Percentiles rank a stretch among this genome's conserved stretches.
These are phyloP conservation scores for Candida ascalaphidarum DNA, from an alignment of 805 yeast species.

Conservation along the genomic window DNA sequence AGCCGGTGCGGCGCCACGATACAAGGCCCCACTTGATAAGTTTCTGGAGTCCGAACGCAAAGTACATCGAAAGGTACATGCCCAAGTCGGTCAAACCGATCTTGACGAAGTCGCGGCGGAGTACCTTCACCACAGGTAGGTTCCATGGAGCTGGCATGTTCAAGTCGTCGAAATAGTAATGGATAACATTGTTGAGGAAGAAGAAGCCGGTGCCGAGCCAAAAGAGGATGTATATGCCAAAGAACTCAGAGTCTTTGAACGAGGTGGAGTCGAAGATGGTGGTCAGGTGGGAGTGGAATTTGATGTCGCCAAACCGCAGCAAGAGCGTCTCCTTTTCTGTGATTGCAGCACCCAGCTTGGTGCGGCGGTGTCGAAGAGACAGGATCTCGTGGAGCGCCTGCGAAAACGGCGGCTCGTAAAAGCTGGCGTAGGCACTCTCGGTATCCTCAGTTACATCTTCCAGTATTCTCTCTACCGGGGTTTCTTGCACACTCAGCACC, in stretches of 20 bases:
- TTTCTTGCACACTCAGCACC: too few species aligned
- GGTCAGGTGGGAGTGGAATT: constrained; percentile 29
- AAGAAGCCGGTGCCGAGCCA: constrained; percentile 63
- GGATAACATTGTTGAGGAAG: constrained; percentile 44
- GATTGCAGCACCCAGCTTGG: too few species aligned
- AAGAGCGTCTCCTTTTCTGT: too few species aligned
- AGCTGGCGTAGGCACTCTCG: too few species aligned
- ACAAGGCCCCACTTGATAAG: constrained; percentile 37
- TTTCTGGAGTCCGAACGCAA: constrained; percentile 52
- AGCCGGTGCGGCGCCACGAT: constrained; percentile 60
- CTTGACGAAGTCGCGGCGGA: constrained; percentile 52
- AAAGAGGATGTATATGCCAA: constrained; percentile 73
- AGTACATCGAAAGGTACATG: constrained; percentile 66
- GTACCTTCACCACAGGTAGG: constrained; percentile 43
- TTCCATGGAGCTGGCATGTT: too few species aligned
- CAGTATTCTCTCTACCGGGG: too few species aligned
- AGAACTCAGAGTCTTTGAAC: constrained; percentile 43
- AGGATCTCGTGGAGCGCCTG: too few species aligned
- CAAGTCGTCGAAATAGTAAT: constrained; percentile 45
- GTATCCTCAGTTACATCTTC: too few species aligned
- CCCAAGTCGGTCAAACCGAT: constrained; percentile 67
- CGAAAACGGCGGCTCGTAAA: too few species aligned
- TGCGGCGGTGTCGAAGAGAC: too few species aligned
- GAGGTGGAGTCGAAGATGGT: constrained; percentile 47
- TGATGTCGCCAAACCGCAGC: constrained; percentile 49